phyloP scores from a whole-genome alignment of 306 rosid species.

The Prosopis cineraria region DNA sequence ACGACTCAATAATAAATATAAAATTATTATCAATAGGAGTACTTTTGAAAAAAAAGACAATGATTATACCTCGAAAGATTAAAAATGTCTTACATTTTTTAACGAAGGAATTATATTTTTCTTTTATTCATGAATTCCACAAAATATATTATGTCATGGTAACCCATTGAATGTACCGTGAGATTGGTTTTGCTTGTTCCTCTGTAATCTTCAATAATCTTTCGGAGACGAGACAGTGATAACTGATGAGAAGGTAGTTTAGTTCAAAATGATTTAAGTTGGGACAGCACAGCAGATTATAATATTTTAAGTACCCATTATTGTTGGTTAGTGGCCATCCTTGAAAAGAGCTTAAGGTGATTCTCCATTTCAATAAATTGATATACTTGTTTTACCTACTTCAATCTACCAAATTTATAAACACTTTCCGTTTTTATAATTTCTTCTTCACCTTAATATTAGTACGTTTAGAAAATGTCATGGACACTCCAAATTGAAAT shows the following conservation, averaged over 20 bases:
- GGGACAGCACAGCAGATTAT: neutral
- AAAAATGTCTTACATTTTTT: too few species aligned
- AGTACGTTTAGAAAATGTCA: neutral
- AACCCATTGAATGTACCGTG: too few species aligned
- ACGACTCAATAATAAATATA: too few species aligned
- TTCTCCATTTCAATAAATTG: neutral
- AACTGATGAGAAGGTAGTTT: neutral
- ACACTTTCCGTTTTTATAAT: neutral
- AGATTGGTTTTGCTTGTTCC: neutral
- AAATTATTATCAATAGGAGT: too few species aligned
- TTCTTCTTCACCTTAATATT: neutral
- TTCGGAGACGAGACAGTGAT: neutral
- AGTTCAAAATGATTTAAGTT: neutral
- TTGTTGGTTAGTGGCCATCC: neutral
- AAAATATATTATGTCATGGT: too few species aligned
- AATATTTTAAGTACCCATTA: neutral
- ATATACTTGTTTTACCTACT: neutral
- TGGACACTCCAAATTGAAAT: neutral
- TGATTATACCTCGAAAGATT: too few species aligned
- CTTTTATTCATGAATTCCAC: too few species aligned
- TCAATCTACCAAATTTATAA: neutral
- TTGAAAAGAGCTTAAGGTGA: neutral
- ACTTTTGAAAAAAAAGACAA: too few species aligned
- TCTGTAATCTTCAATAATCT: neutral
- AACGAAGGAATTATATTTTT: too few species aligned